Evolutionary conservation across 768 basidiomycete genomes (phyloP).

Genomic region (Mrakia hoshinonis): DNA sequence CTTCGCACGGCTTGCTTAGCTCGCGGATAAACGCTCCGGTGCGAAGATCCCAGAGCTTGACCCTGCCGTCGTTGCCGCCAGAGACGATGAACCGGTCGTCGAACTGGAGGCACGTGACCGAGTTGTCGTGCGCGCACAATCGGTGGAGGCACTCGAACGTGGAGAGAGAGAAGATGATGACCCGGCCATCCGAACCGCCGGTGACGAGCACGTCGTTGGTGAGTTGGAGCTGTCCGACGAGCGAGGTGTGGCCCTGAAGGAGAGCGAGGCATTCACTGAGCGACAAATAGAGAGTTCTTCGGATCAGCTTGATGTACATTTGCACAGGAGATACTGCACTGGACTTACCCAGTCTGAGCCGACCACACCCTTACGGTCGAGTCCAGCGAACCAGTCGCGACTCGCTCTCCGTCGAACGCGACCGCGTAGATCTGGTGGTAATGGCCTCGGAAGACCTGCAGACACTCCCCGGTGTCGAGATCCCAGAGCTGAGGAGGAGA

Average conservation of each 20-base stretch:
- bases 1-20: slow-evolving; percentile 65
- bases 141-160: slow-evolving; percentile 45
- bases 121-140: slow-evolving; percentile 78
- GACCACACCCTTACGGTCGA: slow-evolving; percentile 91
- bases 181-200: slow-evolving; percentile 79
- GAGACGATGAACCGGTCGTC: slow-evolving; percentile 66
- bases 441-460: slow-evolving; percentile 73
- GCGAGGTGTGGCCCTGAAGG: slow-evolving; percentile 80
- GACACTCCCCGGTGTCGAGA: slow-evolving; percentile 75
- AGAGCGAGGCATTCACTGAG: slow-evolving; percentile 69
- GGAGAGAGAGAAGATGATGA: slow-evolving; percentile 58
- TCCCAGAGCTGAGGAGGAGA: slow-evolving; percentile 69
- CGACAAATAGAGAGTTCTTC: slow-evolving; percentile 3
- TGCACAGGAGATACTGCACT: neutral
- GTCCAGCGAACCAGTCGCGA: slow-evolving; percentile 82
- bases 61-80: slow-evolving; percentile 35
- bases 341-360: slow-evolving; percentile 65
- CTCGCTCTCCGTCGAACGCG: slow-evolving; percentile 72
- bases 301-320: too few species aligned
- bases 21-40: slow-evolving; percentile 67
- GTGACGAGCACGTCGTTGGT: slow-evolving; percentile 61
- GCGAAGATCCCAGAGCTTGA: slow-evolving; percentile 44
- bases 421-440: slow-evolving; percentile 83
- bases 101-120: slow-evolving; percentile 77
- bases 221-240: slow-evolving; percentile 84